These are phyloP conservation scores for Zygoascus flipseniorum DNA, from an alignment of 805 yeast genomes.

Conservation along the genomic window DNA sequence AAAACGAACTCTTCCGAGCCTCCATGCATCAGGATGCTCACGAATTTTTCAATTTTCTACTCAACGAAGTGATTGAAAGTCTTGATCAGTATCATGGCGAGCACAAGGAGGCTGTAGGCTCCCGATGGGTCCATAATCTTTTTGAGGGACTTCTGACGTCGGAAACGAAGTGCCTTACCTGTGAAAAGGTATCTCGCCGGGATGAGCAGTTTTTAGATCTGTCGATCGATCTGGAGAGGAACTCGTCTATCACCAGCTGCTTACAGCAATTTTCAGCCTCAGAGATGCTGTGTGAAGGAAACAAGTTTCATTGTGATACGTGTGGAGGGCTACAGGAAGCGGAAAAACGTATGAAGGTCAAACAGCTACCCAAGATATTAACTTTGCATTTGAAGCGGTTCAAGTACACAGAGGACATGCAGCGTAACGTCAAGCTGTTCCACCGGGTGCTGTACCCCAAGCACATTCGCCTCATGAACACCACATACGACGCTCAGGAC, in stretches of 20 bases:
- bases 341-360: conserved; percentile 75
- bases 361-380: conserved; percentile 65
- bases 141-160: conserved; percentile 83
- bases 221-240: conserved; percentile 71
- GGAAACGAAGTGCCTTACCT: conserved; percentile 81
- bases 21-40: conserved; percentile 99
- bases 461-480: conserved; percentile 53
- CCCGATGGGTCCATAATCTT: conserved; percentile 48
- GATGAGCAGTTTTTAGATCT: conserved; percentile 84
- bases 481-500: conserved; percentile 46
- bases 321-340: conserved; percentile 93
- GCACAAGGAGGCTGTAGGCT: neutral
- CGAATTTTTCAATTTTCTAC: conserved; percentile 80
- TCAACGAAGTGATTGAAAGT: conserved; percentile 59
- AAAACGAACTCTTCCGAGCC: conserved; percentile 77
- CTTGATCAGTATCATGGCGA: conserved; percentile 23
- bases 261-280: conserved; percentile 73
- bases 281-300: conserved; percentile 77
- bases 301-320: conserved; percentile 86
- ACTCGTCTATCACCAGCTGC: conserved; percentile 68
- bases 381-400: conserved; percentile 86
- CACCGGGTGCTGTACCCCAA: conserved; percentile 78
- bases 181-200: conserved; percentile 73
- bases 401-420: conserved; percentile 78
- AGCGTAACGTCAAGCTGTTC: conserved; percentile 76